Base-by-base conservation (phyloP, 192 early-diverging fungal genomes). In the Cetraspora pellucida region DNA sequence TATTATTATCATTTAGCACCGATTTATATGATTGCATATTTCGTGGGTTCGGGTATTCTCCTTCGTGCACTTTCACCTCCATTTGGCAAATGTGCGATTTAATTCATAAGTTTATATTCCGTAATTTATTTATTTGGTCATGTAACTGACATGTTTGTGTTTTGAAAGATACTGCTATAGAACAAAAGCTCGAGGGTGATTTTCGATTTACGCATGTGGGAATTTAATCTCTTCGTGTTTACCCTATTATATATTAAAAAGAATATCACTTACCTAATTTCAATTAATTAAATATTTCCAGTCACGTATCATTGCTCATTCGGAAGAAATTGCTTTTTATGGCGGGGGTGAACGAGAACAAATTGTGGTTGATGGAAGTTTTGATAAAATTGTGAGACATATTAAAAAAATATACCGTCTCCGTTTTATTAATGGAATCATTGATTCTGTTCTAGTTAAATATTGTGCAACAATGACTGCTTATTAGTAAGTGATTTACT, bases 321-420 rank as follows among this genome's bases (percentile, higher is more conserved):
- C 94, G 3, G 94, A 94, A 75, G 93, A 94, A 72, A 89, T 95
- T 72, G 94, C 93, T 2, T 88, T 95, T 54, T 94, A 93, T 66
- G 78, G 81, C 52, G 94, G 94, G 74, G 87, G 85, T 4, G 81
- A 87, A 16, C 79, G 90, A 17, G 93, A 95, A 81, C 87, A 89
- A 68, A 82, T 82, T 30, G 89, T 91, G 1, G 87, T 94, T 11
- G 87, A 93, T 63, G 83, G 72, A 61, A 87, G 84, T 28, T 95
- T 92, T 79, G 80, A 83, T 57, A 84, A 85, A 80, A 88, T 88
- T 67, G 79, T 82, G 2, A 77, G 81, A 21, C 87, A 88, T 83
- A 83, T 85, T 19, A 83, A 84, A 52, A 88, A 88, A 81, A 86
- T 88, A 16, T 88, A 88, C 59, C 82, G 85, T 0, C 70, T 88